These are phyloP conservation scores for Chimonanthus praecox DNA, from an alignment of 164 flowering plant species.

Conservation along the genomic window DNA sequence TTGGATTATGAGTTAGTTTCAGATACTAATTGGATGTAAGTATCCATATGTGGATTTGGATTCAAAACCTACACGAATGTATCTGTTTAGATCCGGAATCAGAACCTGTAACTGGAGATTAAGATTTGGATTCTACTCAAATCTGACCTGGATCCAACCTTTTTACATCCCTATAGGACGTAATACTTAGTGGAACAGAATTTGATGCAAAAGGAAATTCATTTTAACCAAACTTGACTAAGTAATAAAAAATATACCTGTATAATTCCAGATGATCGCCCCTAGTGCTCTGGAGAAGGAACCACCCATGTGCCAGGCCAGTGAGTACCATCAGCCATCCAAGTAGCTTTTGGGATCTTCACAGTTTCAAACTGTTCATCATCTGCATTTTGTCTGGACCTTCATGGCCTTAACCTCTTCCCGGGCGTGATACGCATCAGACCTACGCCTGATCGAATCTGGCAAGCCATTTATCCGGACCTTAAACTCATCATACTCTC, in stretches of 20 bases:
- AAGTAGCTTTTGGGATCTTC: slow-evolving; percentile 66
- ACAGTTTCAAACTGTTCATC: slow-evolving; percentile 46
- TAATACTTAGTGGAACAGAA: neutral
- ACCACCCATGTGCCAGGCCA: slow-evolving; percentile 85
- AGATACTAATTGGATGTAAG: no score
- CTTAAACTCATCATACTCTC: slow-evolving; percentile 88
- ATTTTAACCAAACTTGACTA: neutral
- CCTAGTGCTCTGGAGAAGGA: slow-evolving; percentile 51
- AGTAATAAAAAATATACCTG: slow-evolving; percentile 32
- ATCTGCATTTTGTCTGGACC: slow-evolving; percentile 45
- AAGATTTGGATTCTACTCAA: no score
- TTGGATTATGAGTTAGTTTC: no score
- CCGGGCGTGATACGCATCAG: slow-evolving; percentile 84
- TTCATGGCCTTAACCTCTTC: slow-evolving; percentile 78
- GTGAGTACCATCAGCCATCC: slow-evolving; percentile 96
- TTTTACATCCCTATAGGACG: neutral
- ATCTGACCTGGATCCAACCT: no score
- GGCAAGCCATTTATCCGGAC: slow-evolving; percentile 79
- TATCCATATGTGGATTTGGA: no score
- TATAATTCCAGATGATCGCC: slow-evolving; percentile 82
- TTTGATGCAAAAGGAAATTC: neutral
- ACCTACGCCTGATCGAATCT: slow-evolving; percentile 78
- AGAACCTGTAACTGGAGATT: no score
- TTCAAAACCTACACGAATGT: no score
- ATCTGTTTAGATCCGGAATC: no score